A percentile compares a stretch with the other conserved stretches of the same genome.
phyloP scores from a whole-genome alignment of 176 grass and related monocot species.

The Oryza punctata region DNA sequence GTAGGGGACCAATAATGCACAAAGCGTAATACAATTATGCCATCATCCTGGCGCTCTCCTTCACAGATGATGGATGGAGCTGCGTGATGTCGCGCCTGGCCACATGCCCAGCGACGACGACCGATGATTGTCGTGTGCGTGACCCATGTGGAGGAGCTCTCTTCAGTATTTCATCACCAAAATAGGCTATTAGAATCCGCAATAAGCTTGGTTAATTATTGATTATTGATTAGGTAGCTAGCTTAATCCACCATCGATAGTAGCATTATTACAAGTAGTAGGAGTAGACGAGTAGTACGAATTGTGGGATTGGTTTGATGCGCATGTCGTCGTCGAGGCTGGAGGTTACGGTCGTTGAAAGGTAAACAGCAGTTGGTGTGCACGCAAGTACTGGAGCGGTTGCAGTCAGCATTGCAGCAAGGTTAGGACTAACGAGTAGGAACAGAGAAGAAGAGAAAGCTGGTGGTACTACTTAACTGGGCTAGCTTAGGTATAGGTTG shows the following conservation, averaged over 20 bases:
- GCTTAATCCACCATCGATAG: not conserved
- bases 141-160: not conserved
- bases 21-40: slow-evolving; percentile 3
- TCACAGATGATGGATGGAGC: not conserved
- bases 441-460: no score
- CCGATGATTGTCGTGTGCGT: not conserved
- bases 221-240: not conserved
- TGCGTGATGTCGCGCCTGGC: not conserved
- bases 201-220: not conserved
- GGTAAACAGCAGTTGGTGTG: not conserved
- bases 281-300: not conserved
- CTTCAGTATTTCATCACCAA: not conserved
- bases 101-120: slow-evolving; percentile 4
- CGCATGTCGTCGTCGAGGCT: not conserved
- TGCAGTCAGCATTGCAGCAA: not conserved
- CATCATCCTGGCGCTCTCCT: not conserved
- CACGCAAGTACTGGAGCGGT: not conserved
- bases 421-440: not conserved
- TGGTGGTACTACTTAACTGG: no score
- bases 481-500: not conserved
- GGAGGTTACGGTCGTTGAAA: not conserved
- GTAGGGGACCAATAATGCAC: not conserved
- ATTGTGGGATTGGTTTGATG: not conserved
- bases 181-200: not conserved
- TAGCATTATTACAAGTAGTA: not conserved